Conservation (phyloP, 1,139 yeast species). For the Pichia sorboxylosa region DNA sequence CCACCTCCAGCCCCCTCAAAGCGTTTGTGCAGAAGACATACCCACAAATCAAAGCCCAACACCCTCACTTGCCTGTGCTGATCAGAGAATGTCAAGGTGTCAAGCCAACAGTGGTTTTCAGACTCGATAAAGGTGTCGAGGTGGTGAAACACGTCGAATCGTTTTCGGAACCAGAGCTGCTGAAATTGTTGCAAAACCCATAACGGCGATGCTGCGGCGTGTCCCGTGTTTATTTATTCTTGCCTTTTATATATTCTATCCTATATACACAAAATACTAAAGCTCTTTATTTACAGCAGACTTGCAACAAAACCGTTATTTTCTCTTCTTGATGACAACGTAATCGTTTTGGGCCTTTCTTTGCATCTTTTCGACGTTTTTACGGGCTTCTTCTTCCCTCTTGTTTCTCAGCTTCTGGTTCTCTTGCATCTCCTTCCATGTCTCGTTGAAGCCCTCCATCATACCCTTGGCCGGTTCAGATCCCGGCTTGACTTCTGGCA, state of each 20-base stretch:
- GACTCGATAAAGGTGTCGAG: slow-evolving; percentile 34
- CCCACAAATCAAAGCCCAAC: slow-evolving; percentile 43
- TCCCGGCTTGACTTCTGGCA: slow-evolving; percentile 32
- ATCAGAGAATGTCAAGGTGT: slow-evolving; percentile 68
- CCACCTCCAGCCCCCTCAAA: slow-evolving; percentile 47
- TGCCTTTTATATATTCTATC: too few relatives aligned
- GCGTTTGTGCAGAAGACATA: slow-evolving; percentile 50
- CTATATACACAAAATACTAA: too few relatives aligned
- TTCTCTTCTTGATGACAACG: slow-evolving; percentile 18
- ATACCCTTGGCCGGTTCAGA: slow-evolving; percentile 18
- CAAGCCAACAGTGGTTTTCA: slow-evolving; percentile 61
- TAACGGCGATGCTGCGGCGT: slow-evolving; percentile 1
- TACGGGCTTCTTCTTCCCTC: slow-evolving; percentile 18
- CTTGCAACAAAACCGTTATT: too few relatives aligned
- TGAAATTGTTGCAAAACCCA: slow-evolving; percentile 13
- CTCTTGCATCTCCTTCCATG: slow-evolving; percentile 22
- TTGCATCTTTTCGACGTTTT: slow-evolving; percentile 20
- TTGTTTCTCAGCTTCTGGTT: slow-evolving; percentile 17
- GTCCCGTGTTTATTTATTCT: too few relatives aligned
- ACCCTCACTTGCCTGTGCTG: slow-evolving; percentile 55
- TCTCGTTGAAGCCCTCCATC: slow-evolving; percentile 20
- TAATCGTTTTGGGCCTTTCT: slow-evolving; percentile 16
- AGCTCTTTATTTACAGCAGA: too few relatives aligned
- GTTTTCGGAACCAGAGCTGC: slow-evolving; percentile 20
- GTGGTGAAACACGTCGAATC: slow-evolving; percentile 21